Evolutionary conservation across 768 basidiomycete genomes (phyloP).

Genomic region (Russula ochroleuca): DNA sequence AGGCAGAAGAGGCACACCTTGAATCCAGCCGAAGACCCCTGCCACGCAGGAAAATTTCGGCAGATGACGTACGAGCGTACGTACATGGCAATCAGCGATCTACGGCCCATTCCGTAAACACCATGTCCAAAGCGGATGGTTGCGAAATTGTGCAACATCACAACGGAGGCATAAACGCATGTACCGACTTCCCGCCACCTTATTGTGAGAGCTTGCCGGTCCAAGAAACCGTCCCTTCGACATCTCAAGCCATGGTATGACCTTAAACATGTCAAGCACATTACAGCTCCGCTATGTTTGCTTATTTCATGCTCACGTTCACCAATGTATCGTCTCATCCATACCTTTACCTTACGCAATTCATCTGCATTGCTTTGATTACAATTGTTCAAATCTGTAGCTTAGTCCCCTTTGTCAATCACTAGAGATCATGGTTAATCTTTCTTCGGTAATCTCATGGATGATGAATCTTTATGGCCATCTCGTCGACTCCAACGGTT

Average conservation of each 20-base stretch:
- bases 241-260: neutral
- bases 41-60: slow-evolving; percentile 2
- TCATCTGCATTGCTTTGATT: neutral
- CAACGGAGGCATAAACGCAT: slow-evolving; percentile 6
- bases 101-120: slow-evolving; percentile 5
- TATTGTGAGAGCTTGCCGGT: slow-evolving; percentile 21
- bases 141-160: slow-evolving; percentile 19
- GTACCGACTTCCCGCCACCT: slow-evolving; percentile 23
- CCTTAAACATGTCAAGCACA: neutral
- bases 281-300: neutral
- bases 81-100: neutral
- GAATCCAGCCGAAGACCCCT: neutral
- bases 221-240: neutral
- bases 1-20: slow-evolving; percentile 8
- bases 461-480: neutral
- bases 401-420: neutral
- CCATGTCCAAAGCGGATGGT: neutral
- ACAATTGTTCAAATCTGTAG: slow-evolving; percentile 7
- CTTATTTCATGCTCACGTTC: neutral
- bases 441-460: too few relatives aligned
- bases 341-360: neutral
- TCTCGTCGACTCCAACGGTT: neutral
- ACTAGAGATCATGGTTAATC: neutral
- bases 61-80: slow-evolving; percentile 9
- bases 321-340: neutral